Percentiles rank a stretch among this genome's conserved stretches.
Conservation (phyloP, 1,284 basidiomycete genomes). For the Wallemia ichthyophaga region DNA sequence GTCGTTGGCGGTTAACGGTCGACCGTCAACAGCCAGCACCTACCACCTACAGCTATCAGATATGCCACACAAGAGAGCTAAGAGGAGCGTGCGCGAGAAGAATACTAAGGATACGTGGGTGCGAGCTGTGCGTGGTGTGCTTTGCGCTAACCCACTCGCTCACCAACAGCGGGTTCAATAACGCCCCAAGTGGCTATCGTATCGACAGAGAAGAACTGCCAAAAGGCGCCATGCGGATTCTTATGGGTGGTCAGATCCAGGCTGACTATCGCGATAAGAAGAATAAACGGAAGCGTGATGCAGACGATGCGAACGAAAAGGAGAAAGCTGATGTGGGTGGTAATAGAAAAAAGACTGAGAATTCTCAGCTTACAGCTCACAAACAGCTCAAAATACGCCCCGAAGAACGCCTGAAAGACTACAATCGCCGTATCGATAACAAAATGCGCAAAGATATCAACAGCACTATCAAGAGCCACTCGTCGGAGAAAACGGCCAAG, state of each 20-base stretch:
- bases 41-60: no score
- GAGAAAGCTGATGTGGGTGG: not conserved
- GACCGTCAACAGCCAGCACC: no score
- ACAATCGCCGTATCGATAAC: not conserved
- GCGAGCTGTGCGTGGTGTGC: no score
- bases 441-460: not conserved
- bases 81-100: not conserved
- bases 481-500: not conserved
- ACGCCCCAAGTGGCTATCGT: not conserved
- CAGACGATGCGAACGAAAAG: not conserved
- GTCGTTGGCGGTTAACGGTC: no score
- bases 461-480: not conserved
- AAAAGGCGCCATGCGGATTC: not conserved
- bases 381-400: not conserved
- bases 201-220: not conserved
- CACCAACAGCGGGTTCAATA: not conserved
- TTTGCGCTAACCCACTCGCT: no score
- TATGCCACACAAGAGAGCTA: constrained; percentile 1
- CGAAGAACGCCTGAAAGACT: not conserved
- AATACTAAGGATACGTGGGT: not conserved
- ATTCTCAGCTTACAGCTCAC: not conserved
- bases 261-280: not conserved
- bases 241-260: not conserved
- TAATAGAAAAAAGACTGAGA: no score
- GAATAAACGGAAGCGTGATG: not conserved